Evolutionary conservation across 768 basidiomycete genomes (phyloP), one percentile per base, ranked within the genome.

Genomic region (Podaxis mareebaensis): DNA sequence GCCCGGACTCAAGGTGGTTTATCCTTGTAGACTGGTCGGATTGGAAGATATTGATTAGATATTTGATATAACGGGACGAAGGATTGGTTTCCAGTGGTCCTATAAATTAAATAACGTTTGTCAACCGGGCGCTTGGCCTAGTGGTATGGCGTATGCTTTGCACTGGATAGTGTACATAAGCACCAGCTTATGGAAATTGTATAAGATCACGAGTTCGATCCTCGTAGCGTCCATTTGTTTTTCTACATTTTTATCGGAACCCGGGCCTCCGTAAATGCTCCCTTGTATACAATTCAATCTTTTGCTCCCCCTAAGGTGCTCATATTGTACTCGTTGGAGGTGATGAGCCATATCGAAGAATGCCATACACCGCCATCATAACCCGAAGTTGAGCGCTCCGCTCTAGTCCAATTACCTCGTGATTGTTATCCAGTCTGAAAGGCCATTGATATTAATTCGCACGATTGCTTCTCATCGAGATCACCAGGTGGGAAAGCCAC

Each of bases 91-190:
- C 28, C 4, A 28, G 30, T 30, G 30, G 30, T 30, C 8, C 30
- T 7, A 2, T 30, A 30, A 30, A 30, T 30, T 8, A 7, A 7
- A 30, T 8, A 30, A 6, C 30, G 1, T 1, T 30, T 12, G 7
- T 20, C 15, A 15, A 56, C 4, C 1, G 36, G 61, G 61, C 61
- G 49, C 61, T 63, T 63, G 61, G 61, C 61, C 61, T 63, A 63
- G 61, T 63, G 61, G 61, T 63, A 63, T 63, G 61, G 61, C 61
- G 61, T 63, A 63, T 63, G 61, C 61, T 63, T 63, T 63, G 61
- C 61, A 63, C 54, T 33, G 7, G 0, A 0, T 15, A 1, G 51
- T 60, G 60, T 60, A 39, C 39, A 54, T 63, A 38, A 57, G 46
- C 53, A 39, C 0, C 12, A 46, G 54, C n/a, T 63, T 39, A 63